Percentiles rank a stretch among this genome's conserved stretches.
These are phyloP conservation scores for Phallus indusiatus DNA, from an alignment of 768 basidiomycete genomes.

Conservation along the genomic window DNA sequence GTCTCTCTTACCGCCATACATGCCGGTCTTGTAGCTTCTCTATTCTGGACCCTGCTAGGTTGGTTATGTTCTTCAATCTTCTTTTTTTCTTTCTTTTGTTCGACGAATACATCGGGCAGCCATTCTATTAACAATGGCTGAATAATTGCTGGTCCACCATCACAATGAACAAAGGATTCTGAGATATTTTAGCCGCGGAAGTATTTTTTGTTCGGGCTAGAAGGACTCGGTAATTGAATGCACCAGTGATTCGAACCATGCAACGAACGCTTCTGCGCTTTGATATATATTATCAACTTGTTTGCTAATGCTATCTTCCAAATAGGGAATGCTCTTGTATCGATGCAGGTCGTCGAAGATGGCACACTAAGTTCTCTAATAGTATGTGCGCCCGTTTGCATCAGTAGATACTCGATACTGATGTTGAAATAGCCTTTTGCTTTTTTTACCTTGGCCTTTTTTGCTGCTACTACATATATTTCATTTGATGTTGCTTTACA, in stretches of 20 bases:
- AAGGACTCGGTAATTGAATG: no score
- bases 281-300: background rate
- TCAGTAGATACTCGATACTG: background rate
- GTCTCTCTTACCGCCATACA: conserved; percentile 71
- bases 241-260: no score
- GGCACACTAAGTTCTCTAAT: conserved; percentile 66
- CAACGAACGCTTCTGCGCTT: no score
- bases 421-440: conserved; percentile 45
- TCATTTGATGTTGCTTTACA: conserved; percentile 69
- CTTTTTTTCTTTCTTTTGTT: background rate
- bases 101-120: no score
- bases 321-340: conserved; percentile 59
- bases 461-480: conserved; percentile 73
- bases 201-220: conserved; percentile 3
- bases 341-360: conserved; percentile 89
- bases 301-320: background rate
- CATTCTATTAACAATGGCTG: no score
- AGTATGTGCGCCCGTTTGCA: conserved; percentile 30
- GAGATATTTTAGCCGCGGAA: background rate
- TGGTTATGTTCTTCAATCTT: conserved; percentile 1
- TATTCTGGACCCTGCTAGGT: conserved; percentile 67
- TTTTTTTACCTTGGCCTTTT: conserved; percentile 46
- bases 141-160: no score
- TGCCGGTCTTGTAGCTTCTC: conserved; percentile 60
- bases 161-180: no score